Conservation (phyloP, 108 stramenopile genomes). For the Seminavis robusta region DNA sequence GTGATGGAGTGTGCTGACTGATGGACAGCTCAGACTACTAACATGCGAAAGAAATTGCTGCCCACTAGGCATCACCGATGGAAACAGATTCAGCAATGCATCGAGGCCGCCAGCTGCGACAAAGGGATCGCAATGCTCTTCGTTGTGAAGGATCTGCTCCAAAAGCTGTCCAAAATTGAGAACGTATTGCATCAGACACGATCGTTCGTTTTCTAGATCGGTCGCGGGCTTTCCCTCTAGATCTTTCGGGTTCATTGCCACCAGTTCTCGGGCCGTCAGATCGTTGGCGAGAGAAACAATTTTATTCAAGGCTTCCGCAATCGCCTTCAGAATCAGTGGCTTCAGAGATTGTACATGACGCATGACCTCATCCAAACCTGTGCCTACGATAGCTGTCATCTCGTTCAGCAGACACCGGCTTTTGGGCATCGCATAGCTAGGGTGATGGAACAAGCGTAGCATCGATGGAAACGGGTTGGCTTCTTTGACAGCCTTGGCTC, state of each 20-base stretch:
- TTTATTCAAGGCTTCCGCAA: constrained; percentile 66
- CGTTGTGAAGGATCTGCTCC: constrained; percentile 81
- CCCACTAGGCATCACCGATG: constrained; percentile 63
- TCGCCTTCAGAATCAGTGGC: constrained; percentile 52
- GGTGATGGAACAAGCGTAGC: constrained; percentile 68
- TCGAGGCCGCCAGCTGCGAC: constrained; percentile 74
- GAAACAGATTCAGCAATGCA: constrained; percentile 63
- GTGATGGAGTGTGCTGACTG: constrained; percentile 68
- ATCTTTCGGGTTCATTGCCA: constrained; percentile 3
- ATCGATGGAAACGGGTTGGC: constrained; percentile 85
- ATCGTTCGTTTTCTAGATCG: constrained; percentile 48
- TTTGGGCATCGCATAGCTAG: constrained; percentile 85
- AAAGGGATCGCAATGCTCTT: constrained; percentile 78
- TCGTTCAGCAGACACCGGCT: constrained; percentile 85
- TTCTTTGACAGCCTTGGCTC: constrained; percentile 63
- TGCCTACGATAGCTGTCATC: constrained; percentile 81
- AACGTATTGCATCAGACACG: constrained; percentile 81
- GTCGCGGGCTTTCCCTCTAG: neutral
- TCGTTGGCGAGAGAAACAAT: constrained; percentile 56
- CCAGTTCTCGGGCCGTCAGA: constrained; percentile 39
- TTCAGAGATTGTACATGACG: constrained; percentile 78
- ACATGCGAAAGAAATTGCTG: constrained; percentile 70
- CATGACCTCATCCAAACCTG: constrained; percentile 92
- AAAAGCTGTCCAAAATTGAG: constrained; percentile 83
- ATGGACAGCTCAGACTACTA: constrained; percentile 70